Conservation (phyloP, 2,329 filamentous ascomycete genomes). For the Hymenoscyphus salicellus region DNA sequence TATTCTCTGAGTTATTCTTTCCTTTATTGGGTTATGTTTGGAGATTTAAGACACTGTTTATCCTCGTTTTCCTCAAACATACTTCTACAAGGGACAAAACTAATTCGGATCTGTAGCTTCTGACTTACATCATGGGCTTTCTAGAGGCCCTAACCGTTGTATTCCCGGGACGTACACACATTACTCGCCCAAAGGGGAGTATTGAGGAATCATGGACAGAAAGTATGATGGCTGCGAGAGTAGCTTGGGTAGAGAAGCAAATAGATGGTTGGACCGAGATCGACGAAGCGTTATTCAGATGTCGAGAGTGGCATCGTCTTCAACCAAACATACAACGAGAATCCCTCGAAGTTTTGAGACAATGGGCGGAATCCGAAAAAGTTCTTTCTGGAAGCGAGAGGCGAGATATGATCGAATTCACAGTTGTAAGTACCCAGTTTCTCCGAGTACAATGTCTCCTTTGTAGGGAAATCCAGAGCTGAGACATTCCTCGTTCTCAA, state of each 20-base stretch:
- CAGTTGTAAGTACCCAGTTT: slow-evolving; percentile 5
- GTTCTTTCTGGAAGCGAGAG: slow-evolving; percentile 17
- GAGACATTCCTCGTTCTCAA: no score
- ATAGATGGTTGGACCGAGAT: slow-evolving; percentile 21
- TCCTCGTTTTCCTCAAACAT: no score
- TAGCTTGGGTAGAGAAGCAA: slow-evolving; percentile 25
- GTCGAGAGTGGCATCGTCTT: slow-evolving; percentile 18
- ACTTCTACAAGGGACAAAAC: no score
- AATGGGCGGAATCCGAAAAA: slow-evolving; percentile 19
- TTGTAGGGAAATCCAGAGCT: no score
- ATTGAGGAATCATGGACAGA: slow-evolving; percentile 19
- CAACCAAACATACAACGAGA: slow-evolving; percentile 12
- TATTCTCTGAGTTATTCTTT: no score
- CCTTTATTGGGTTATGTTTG: no score
- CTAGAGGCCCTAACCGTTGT: slow-evolving; percentile 17
- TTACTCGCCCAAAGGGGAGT: slow-evolving; percentile 16
- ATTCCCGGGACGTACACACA: slow-evolving; percentile 21
- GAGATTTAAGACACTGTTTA: no score
- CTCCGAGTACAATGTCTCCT: no score
- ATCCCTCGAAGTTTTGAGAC: slow-evolving; percentile 17
- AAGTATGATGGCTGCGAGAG: slow-evolving; percentile 19
- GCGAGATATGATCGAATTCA: slow-evolving; percentile 18
- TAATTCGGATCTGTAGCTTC: slow-evolving; percentile 1
- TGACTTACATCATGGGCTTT: slow-evolving; percentile 25
- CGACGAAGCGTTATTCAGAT: slow-evolving; percentile 15